Percentiles rank a stretch among this genome's conserved stretches.
Evolutionary conservation across 768 basidiomycete species (phyloP).

Genomic region (Pleurotus platypus): DNA sequence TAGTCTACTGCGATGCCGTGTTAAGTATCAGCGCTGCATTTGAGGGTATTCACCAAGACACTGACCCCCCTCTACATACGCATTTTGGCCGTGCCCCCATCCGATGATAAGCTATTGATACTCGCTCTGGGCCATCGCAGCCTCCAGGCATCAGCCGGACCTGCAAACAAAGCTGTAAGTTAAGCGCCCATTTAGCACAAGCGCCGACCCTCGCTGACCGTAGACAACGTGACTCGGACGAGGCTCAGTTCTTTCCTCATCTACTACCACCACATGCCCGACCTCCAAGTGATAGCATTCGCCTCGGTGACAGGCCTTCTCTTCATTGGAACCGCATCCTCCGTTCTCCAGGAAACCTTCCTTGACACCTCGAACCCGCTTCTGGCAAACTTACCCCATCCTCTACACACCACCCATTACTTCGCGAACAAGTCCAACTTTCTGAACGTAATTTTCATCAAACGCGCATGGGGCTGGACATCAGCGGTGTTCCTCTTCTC

Average conservation of each 20-base stretch:
- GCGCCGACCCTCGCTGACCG: too few species aligned
- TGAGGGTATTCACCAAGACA: too few species aligned
- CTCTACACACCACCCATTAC: conserved; percentile 56
- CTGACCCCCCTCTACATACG: too few species aligned
- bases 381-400: conserved; percentile 67
- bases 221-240: too few species aligned
- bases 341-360: conserved; percentile 59
- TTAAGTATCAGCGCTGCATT: too few species aligned
- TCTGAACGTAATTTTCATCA: conserved; percentile 86
- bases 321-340: conserved; percentile 62
- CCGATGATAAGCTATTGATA: too few species aligned
- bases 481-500: conserved; percentile 57
- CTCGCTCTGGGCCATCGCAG: too few species aligned
- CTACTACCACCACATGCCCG: conserved; percentile 15
- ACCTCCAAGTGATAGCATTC: conserved; percentile 29
- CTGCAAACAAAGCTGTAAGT: not conserved
- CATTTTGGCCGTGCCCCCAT: too few species aligned
- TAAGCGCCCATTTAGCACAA: not conserved
- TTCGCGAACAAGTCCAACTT: conserved; percentile 80
- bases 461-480: conserved; percentile 91
- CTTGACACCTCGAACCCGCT: conserved; percentile 84
- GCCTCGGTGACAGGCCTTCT: conserved; percentile 42
- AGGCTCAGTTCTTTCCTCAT: too few species aligned
- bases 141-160: too few species aligned
- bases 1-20: not conserved